Evolutionary conservation across 192 early-diverging fungal genomes (phyloP), one percentile per base, ranked within the genome.

Genomic region (Coemansia aciculifera): DNA sequence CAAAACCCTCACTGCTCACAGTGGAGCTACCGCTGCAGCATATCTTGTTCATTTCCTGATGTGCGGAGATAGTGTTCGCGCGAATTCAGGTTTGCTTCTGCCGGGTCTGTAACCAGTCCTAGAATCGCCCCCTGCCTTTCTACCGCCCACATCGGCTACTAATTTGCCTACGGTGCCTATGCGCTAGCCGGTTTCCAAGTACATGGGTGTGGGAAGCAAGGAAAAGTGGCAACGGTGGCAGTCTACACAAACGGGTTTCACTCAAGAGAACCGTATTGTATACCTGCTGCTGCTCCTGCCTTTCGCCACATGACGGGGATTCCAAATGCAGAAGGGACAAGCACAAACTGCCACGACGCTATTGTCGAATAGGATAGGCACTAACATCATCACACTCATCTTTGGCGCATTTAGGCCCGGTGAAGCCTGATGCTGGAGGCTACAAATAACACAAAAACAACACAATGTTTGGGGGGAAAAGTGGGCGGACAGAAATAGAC

Each of bases 301-400:
- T 12, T 13, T 54, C 24, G 51, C 51, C 51, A 29, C 51, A 29
- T 54, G 51, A 54, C 51, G 48, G 46, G 36, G 51, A 65, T 37
- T 65, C 48, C 34, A 37, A 34, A 51, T 44, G 24, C 43, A 66
- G 40, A 63, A 43, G 27, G 15, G 42, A 46, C 38, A 46, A 23
- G 38, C 24, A 15, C 21, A 19, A 51, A 19, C 10, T 29, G 51
- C 51, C 27, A 54, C 51, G 13, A 49, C 46, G n/a, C 19, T 54
- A 54, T 29, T 54, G 51, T 29, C 51, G 8, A 29, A 12, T 7
- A 29, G 11, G 29, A 15, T 13, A 42, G 40, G 13, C 40, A 4
- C 15, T 12, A 54, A 27, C 24, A 9, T 19, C 19, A 49, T 19
- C 46, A 21, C 21, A 15, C 43, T 17, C 43, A 13, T 44, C 17